Percentiles rank a stretch among this genome's conserved stretches.
Conservation (phyloP, 306 rosid species). For the Hippophae rhamnoides region DNA sequence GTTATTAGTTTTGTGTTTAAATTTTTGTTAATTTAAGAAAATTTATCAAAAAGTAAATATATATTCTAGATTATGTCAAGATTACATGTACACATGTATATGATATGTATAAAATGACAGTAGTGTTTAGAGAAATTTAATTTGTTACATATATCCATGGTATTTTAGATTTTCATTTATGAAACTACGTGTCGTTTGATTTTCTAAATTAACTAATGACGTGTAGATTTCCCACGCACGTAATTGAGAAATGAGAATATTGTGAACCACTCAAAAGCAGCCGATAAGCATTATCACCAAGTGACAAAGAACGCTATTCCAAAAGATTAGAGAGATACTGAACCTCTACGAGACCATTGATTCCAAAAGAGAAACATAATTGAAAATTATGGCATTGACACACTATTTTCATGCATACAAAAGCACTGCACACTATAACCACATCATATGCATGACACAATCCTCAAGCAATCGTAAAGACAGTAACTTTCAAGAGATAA, state of each 20-base stretch:
- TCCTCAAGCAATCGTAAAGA: slow-evolving; percentile 24
- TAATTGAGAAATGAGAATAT: background rate
- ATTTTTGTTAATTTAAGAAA: too few species aligned
- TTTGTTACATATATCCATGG: too few species aligned
- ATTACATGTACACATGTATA: too few species aligned
- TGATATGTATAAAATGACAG: too few species aligned
- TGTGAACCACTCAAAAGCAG: slow-evolving; percentile 13
- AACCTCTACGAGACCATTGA: background rate
- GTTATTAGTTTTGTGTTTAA: too few species aligned
- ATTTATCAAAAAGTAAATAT: too few species aligned
- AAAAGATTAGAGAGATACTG: background rate
- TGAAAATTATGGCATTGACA: slow-evolving; percentile 26
- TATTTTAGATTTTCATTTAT: too few species aligned
- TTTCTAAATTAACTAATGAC: too few species aligned
- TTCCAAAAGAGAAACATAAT: slow-evolving; percentile 1
- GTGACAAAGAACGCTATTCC: background rate
- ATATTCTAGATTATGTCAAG: too few species aligned
- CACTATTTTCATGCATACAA: slow-evolving; percentile 28
- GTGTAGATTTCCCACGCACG: too few species aligned
- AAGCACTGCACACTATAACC: background rate
- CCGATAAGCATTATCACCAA: slow-evolving; percentile 17
- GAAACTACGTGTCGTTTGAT: too few species aligned
- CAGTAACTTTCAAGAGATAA: slow-evolving; percentile 13
- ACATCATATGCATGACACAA: slow-evolving; percentile 16
- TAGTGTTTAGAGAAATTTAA: too few species aligned